These are phyloP conservation scores for Cryptococcus jaspeensis DNA, from an alignment of 1,284 basidiomycete species.

Conservation along the genomic window DNA sequence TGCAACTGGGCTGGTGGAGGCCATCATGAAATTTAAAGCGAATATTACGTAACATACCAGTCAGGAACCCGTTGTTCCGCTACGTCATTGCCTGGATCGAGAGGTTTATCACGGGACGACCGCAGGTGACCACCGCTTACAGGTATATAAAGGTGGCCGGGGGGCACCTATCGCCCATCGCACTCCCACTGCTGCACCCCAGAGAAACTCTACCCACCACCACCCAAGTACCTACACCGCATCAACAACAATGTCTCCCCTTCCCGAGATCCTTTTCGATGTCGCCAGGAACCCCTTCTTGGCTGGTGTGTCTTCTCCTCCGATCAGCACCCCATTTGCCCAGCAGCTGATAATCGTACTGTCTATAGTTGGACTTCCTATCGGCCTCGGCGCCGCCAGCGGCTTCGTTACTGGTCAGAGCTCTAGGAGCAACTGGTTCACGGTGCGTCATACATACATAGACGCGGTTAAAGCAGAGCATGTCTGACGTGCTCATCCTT, in stretches of 20 bases:
- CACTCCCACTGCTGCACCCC: too few species aligned
- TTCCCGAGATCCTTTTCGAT: conserved; percentile 56
- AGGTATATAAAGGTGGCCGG: too few species aligned
- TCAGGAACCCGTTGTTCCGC: too few species aligned
- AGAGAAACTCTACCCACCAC: too few species aligned
- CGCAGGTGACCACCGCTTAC: too few species aligned
- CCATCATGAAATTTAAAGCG: too few species aligned
- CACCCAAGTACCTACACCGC: not conserved
- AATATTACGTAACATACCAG: too few species aligned
- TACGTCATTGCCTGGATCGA: too few species aligned
- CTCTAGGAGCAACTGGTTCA: conserved; percentile 62
- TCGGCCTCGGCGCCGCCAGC: conserved; percentile 60
- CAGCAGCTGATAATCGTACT: not conserved
- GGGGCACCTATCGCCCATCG: too few species aligned
- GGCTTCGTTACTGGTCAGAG: conserved; percentile 54
- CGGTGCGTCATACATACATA: conserved; percentile 48
- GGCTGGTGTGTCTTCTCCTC: conserved; percentile 47
- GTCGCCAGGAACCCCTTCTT: conserved; percentile 62
- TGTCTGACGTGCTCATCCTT: not conserved
- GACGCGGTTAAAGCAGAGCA: not conserved
- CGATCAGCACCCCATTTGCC: not conserved
- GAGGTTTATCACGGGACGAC: too few species aligned
- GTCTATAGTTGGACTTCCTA: conserved; percentile 58
- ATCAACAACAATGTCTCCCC: conserved; percentile 44
- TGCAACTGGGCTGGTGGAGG: too few species aligned